Evolutionary conservation across 179 eudicot species (phyloP).

Genomic region (Spinacia oleracea): DNA sequence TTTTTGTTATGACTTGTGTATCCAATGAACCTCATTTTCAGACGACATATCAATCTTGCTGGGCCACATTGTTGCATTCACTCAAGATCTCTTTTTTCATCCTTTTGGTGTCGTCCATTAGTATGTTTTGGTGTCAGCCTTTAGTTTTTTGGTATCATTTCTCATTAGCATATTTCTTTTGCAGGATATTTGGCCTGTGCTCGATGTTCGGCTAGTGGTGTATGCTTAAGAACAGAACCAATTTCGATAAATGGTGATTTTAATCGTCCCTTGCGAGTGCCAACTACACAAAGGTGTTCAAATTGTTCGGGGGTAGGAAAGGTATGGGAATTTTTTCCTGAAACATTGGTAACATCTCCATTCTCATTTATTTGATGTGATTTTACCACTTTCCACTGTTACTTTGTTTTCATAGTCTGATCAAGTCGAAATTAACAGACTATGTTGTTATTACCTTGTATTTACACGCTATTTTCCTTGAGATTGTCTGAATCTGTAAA

Average conservation of each 20-base stretch:
- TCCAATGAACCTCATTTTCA: neutral
- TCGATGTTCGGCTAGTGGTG: slow-evolving; percentile 85
- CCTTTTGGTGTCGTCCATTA: neutral
- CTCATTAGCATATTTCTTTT: slow-evolving; percentile 17
- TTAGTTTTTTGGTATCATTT: neutral
- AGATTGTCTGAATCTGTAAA: neutral
- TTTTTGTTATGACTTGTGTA: neutral
- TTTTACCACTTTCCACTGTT: neutral
- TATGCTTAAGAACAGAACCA: slow-evolving; percentile 74
- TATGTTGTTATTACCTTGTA: neutral
- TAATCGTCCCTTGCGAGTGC: slow-evolving; percentile 63
- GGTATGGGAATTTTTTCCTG: slow-evolving; percentile 51
- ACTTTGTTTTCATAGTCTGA: neutral
- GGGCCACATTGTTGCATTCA: neutral
- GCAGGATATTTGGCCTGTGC: slow-evolving; percentile 94
- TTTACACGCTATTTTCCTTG: neutral
- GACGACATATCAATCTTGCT: slow-evolving; percentile 5
- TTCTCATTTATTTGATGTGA: neutral
- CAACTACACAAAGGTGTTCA: slow-evolving; percentile 75
- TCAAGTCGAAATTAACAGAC: neutral
- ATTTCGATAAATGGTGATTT: slow-evolving; percentile 56
- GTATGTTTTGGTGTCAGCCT: no score
- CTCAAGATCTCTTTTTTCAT: neutral
- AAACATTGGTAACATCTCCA: neutral
- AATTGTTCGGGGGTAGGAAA: slow-evolving; percentile 94